Evolutionary conservation across 2,329 filamentous ascomycete genomes (phyloP), one percentile per base, ranked within the genome.

Genomic region (Cladophialophora yegresii): DNA sequence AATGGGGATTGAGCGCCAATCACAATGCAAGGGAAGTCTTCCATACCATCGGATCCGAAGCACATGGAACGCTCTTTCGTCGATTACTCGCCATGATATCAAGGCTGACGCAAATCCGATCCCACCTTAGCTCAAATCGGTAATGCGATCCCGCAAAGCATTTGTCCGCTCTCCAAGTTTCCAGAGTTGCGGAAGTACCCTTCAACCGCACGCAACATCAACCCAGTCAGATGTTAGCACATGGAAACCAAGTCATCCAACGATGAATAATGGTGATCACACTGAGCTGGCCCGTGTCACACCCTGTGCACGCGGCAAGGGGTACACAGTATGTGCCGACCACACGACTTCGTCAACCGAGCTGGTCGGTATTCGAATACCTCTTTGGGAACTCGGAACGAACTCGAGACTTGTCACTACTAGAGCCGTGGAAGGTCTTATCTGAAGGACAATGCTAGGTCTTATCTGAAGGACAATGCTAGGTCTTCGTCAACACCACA

Each of bases 121-220:
- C 59, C 43, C 43, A 49, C 60, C 59, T 54, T 61, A 43, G 49
- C 67, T 61, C 56, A 51, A 69, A 61, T 20, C 13, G 67, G 67
- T 32, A 69, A 69, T 67, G 58, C 62, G 65, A 65, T 69, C 67
- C 67, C 62, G 64, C 61, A 49, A 43, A 32, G 26, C 40, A 23
- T 26, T 33, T 33, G 55, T 47, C 50, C 56, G 6, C 58, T 9
- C 36, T 53, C 22, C 28, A 22, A 51, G 8, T 33, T 30, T 47
- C 53, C 54, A 63, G 28, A 28, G 16, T 43, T 36, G 54, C 54
- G 30, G 54, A 63, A 33, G 47, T 53, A 50, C 10, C 26, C 56
- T 54, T 12, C 22, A 57, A n/a, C 26, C 23, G 8, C 43, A 33
- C 12, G 40, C 9, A 61, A 54, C 49, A n/a, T 47, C 36, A 54